phyloP scores from a whole-genome alignment of 2,329 filamentous ascomycete species.

The Fusarium marasasianum region DNA sequence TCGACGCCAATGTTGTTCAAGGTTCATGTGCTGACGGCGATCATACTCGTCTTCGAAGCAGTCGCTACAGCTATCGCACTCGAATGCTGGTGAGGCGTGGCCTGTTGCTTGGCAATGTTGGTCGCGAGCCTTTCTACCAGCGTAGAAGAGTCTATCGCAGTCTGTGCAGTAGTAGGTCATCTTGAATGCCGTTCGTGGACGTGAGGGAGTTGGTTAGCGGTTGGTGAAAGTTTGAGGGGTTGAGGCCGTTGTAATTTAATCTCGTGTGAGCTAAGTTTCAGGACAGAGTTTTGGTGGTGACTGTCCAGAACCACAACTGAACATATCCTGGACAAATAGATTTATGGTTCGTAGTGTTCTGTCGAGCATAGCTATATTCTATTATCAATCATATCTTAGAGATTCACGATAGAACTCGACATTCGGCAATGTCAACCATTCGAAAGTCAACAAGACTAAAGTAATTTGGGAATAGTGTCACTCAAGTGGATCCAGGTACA shows the following conservation, averaged over 20 bases:
- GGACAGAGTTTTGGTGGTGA: not conserved
- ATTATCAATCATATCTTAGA: rapidly evolving
- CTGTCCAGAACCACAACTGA: not conserved
- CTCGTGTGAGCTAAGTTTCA: not conserved
- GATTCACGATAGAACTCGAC: rapidly evolving
- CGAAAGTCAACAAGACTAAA: not conserved
- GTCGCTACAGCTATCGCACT: not conserved
- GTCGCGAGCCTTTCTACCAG: not conserved
- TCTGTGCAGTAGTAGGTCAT: not conserved
- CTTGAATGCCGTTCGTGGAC: too few species aligned
- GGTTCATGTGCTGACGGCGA: not conserved
- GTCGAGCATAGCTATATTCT: too few species aligned
- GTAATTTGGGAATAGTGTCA: not conserved
- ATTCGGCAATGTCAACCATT: too few species aligned
- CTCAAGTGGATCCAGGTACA: not conserved
- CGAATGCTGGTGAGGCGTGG: not conserved
- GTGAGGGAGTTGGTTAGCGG: not conserved
- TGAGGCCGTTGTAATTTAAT: not conserved
- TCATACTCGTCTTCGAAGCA: not conserved
- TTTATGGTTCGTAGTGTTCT: rapidly evolving
- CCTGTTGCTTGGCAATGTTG: not conserved
- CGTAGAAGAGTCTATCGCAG: not conserved
- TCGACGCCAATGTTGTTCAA: slow-evolving; percentile 35
- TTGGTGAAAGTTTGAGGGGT: not conserved
- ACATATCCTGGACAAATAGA: rapidly evolving